Base-by-base conservation (phyloP, 129 eudicot genomes). In the Flaveria ramosissima region DNA sequence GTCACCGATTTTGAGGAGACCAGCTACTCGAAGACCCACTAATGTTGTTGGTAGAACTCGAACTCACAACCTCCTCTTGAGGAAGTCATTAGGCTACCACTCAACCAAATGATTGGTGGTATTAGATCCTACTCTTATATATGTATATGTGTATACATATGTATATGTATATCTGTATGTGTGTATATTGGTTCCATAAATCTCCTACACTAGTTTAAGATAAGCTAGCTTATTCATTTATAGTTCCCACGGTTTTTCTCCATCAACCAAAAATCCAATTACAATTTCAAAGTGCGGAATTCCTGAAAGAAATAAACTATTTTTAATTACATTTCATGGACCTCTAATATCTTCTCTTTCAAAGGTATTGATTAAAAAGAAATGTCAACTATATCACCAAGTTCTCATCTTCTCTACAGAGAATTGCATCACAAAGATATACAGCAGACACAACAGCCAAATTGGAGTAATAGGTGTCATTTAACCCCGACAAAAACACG, bases 371-470 rank as follows among this genome's bases (percentile, higher is more conserved):
- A 7, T 50, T 71, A 73, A 20, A 1, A 66, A 10, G 47, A 82
- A 11, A 91, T 92, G 97, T 89, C 91, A 12, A 85, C 86, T 62
- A 74, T 92, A 66, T 80, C 89, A 43, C 89, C 96, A 83, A 92
- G 89, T 71, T 77, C 90, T 45, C 92, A 86, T 72, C 83, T 89
- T 79, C 55, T 89, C 12, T 84, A 68, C 87, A 83, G 88, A 78
- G 88, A 87, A 73, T 32, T 80, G 24, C 77, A 79, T 61, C 88
- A 76, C 21, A 80, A 77, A 77, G 86, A 83, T 17, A 82, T 75
- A 20, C 87, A 52, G 1, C 89, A 77, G 77, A 73, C 67, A 26
- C 88, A 82, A 6, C 86, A 62, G 1, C 86, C 70, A 70, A 20
- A 75, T 48, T 79, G 77, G 74, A 75, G 69, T 36, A 69, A 74